Base-by-base conservation (phyloP, 805 yeast genomes). In the Candida parachauliodes region DNA sequence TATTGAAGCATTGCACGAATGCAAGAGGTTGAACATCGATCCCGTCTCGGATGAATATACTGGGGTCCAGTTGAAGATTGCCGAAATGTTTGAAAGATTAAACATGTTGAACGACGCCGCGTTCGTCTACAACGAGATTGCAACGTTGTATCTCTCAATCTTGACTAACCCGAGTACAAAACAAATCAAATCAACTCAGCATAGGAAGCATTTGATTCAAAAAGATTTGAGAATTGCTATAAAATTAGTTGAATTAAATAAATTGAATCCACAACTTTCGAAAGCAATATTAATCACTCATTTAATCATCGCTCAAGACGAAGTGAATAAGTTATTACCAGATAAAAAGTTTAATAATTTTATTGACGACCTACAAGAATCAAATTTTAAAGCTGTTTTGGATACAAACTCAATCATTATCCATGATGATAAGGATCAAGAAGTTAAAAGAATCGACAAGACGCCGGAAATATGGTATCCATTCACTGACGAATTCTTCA, bases 11-110 rank as follows among this genome's bases (percentile, higher is more conserved):
- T 61, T 88, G 19, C 69, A 77, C 20, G 72, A 76, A 44, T 81
- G 88, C 27, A 72, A 79, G 25, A 63, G 70, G 19, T 60, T 77
- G 32, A 70, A 69, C 0, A 55, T 87, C 62, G 74, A 77, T 44
- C 73, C 72, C 8, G 49, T 83, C 22, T 69, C 78, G 40, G 93
- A 87, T 51, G 91, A 85, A 51, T 89, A 85, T 57, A 89, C 97
- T 0, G 96, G 97, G 0, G 77, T 91, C 37, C 95, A 89, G 52
- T 68, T 91, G 56, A 87, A 89, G 51, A 66, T 87, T 24, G 95
- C 83, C 8, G 95, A 88, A 51, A 83, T 88, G 88, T 85, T 78
- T 54, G 95, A 87, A 51, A 69, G 81, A 28, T 58, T 88, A 48
- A 72, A 69, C 15, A 70, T 75, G 77, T 46, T 52, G 22, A 76